Evolutionary conservation across 1,139 yeast genomes (phyloP).

Genomic region (Hansenula lynferdii): DNA sequence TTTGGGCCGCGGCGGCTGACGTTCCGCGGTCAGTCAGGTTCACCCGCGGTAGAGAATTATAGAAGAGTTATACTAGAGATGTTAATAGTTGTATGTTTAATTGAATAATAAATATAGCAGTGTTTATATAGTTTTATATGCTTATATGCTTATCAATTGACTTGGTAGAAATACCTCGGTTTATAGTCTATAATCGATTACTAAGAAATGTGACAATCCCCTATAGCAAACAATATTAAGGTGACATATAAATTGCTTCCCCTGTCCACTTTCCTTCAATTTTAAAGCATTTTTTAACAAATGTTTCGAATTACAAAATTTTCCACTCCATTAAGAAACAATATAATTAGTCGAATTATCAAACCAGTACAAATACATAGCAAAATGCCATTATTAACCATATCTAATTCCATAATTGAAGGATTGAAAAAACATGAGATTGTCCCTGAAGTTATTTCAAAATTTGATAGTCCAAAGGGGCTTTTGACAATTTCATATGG

Average conservation of each 20-base stretch:
- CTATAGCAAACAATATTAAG: background rate
- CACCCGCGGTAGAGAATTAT: too few species aligned
- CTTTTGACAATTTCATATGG: slow-evolving; percentile 40
- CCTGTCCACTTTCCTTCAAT: too few species aligned
- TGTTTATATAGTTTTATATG: background rate
- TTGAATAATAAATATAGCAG: background rate
- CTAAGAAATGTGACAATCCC: too few species aligned
- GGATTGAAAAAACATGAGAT: slow-evolving; percentile 21
- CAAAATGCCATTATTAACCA: slow-evolving; percentile 20
- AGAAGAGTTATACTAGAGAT: too few species aligned
- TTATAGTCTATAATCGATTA: too few species aligned
- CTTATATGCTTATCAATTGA: background rate
- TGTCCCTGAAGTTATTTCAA: slow-evolving; percentile 22
- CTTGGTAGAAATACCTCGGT: background rate
- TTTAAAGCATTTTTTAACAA: too few species aligned
- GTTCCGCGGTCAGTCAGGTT: too few species aligned
- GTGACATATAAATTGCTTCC: too few species aligned
- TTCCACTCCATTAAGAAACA: background rate
- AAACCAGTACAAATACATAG: background rate
- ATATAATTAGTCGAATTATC: background rate
- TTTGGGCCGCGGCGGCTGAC: too few species aligned
- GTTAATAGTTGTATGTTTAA: background rate
- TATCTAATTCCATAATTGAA: slow-evolving; percentile 22
- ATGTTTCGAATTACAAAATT: background rate
- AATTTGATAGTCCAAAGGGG: slow-evolving; percentile 22